These are phyloP conservation scores for Phytophthora vignae DNA, from an alignment of 352 stramenopile species.

Conservation along the genomic window DNA sequence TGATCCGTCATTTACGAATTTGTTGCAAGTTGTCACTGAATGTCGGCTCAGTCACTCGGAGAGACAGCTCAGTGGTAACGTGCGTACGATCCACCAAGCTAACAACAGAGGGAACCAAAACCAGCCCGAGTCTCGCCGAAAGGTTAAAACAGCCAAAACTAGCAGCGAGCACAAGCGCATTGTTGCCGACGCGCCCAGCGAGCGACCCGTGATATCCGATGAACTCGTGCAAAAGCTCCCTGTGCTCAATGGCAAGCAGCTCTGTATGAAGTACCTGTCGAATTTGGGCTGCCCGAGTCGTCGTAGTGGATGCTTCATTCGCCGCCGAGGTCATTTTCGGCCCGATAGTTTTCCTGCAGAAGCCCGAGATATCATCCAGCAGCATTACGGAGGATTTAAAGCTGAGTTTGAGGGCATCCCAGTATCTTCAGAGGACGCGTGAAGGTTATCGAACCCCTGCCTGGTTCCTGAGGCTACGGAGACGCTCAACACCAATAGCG, in stretches of 20 bases:
- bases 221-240: no score
- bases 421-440: background rate
- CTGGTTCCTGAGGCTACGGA: no score
- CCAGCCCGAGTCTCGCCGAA: background rate
- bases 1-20: background rate
- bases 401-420: slow-evolving; percentile 8
- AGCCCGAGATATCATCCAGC: background rate
- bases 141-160: background rate
- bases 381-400: slow-evolving; percentile 13
- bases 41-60: no score
- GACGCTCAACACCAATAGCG: no score
- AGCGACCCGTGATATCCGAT: no score
- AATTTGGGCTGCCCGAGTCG: no score
- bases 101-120: background rate
- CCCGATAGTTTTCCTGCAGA: background rate
- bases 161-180: background rate
- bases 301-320: background rate
- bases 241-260: no score
- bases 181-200: background rate
- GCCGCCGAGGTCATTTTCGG: no score
- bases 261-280: no score
- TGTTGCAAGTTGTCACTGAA: background rate
- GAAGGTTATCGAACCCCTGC: background rate
- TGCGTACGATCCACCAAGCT: background rate
- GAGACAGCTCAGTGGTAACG: background rate